Evolutionary conservation across 139 green algal genomes (phyloP), one percentile per base, ranked within the genome.

Genomic region (Chlorella vulgaris): DNA sequence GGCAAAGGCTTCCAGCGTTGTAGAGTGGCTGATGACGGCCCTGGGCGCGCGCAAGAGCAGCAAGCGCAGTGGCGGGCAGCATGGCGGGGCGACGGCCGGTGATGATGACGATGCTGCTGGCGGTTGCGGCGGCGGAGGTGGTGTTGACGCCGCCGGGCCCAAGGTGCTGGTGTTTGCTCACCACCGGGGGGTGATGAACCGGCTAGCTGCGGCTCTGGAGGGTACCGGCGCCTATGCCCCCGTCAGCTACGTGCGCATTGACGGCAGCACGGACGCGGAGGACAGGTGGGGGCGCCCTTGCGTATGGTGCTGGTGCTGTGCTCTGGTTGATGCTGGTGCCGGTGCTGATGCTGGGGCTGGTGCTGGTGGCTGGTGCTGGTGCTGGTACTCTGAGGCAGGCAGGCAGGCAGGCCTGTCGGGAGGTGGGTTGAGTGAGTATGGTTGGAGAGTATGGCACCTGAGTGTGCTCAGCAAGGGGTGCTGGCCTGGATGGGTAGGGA

Each of bases 81-180:
- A 28, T 26, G 39, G n/a, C 42, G 18, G 5, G 62, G 33, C 7
- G 66, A 35, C 50, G 66, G 66, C 40, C 5, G 38, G 24, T 19
- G 19, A 22, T 6, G 66, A 58, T 10, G 47, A 5, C 7, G 36
- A 2, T 29, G 42, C 40, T 76, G 69, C 42, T 61, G 69, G 69
- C 21, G 7, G 2, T 7, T 18, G n/a, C 26, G 35, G 22, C n/a
- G 47, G 29, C 28, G 35, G n/a, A 4, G 33, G n/a, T 43, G 22
- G 42, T 18, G 78, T 69, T n/a, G 40, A 8, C 29, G 47, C 29
- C 38, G 63, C 18, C 4, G 81, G 31, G 10, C 89, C 89, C 39
- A 99, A 99, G 84, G 90, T 98, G 69, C 85, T 99, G 15, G 88
- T 99, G 7, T 99, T 99, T 88, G 96, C 93, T 0, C 96, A 99